Base-by-base conservation (phyloP, 331 rosid genomes). In the Quercus tomentella region DNA sequence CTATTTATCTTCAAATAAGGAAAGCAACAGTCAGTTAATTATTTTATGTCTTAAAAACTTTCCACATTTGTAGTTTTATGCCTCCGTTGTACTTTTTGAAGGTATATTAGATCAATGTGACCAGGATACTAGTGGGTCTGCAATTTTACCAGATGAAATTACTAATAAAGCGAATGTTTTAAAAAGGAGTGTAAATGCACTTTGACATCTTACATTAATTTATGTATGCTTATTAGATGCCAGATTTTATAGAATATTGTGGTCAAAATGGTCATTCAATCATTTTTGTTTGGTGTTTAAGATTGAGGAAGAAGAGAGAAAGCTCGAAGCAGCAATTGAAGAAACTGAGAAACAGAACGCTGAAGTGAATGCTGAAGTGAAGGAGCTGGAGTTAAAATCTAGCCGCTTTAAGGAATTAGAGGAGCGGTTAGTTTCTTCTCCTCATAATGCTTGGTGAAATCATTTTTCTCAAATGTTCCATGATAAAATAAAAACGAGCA, bases 241-340 rank as follows among this genome's bases (percentile, higher is more conserved):
- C 33, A 8, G 72, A 74, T 58, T 70, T 77, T 86, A 35, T 73
- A 43, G 35, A 68, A 81, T 60, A 37, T 61, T 22, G 25, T 55
- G 54, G 80, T 60, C 75, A 76, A 75, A 56, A 73, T 79, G 76
- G 66, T 80, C 22, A 75, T 85, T 79, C 81, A 52, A 61, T 89
- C 37, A 55, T 70, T 72, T 43, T n/a, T 82, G 81, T 62, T 58
- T 89, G 74, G 61, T 80, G 51, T 84, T 80, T 70, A 71, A 93
- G 99, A 88, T 93, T 75, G 98, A 93, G 89, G 98, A 93, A 88
- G 99, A 93, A 86, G 94, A 87, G 84, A 89, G 90, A 82, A 91
- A 89, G 85, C 98, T 96, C 79, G 93, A 91, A 86, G 97, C 92
- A 2, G 92, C 94, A 80, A 93, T 91, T 82, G 88, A 92, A 81